phyloP scores from a whole-genome alignment of 2,329 filamentous ascomycete genomes.

The Emericellopsis cladophorae region DNA sequence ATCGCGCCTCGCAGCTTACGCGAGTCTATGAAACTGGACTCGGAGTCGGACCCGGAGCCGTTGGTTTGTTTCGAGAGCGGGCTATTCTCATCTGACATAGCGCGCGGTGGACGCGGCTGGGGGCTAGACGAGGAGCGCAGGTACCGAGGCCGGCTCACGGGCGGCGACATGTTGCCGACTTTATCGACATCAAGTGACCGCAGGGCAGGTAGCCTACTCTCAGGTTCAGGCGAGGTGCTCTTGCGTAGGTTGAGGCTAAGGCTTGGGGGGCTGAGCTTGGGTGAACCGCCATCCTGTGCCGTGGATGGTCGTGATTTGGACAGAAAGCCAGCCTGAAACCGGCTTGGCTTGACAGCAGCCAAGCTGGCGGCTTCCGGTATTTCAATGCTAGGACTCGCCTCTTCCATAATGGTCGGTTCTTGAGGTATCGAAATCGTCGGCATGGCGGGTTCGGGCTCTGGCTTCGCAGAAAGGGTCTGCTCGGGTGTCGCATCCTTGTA shows the following conservation, averaged over 20 bases:
- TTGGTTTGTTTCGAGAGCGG: conserved; percentile 20
- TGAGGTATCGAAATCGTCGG: conserved; percentile 3
- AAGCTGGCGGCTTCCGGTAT: conserved; percentile 26
- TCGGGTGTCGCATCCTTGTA: conserved; percentile 47
- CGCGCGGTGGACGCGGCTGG: conserved; percentile 17
- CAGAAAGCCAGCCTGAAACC: conserved; percentile 84
- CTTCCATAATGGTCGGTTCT: conserved; percentile 22
- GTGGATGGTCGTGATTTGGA: conserved; percentile 37
- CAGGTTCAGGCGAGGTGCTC: neutral
- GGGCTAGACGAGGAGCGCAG: conserved; percentile 16
- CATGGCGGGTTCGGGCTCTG: conserved; percentile 1
- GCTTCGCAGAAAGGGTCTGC: conserved; percentile 18
- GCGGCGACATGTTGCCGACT: conserved; percentile 36
- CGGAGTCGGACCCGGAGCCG: conserved; percentile 32
- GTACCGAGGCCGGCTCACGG: conserved; percentile 10
- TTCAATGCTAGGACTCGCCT: conserved; percentile 46
- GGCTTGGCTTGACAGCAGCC: conserved; percentile 42
- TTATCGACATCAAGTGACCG: conserved; percentile 36
- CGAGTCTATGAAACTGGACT: conserved; percentile 34
- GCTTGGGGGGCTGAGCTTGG: conserved; percentile 41
- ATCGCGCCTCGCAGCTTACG: conserved; percentile 43
- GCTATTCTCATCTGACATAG: conserved; percentile 37
- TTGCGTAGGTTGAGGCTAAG: conserved; percentile 41
- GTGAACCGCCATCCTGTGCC: conserved; percentile 40
- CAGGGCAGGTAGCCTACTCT: conserved; percentile 18